Conservation (phyloP, 2,329 filamentous ascomycete species). For the Epichloe gansuensis region DNA sequence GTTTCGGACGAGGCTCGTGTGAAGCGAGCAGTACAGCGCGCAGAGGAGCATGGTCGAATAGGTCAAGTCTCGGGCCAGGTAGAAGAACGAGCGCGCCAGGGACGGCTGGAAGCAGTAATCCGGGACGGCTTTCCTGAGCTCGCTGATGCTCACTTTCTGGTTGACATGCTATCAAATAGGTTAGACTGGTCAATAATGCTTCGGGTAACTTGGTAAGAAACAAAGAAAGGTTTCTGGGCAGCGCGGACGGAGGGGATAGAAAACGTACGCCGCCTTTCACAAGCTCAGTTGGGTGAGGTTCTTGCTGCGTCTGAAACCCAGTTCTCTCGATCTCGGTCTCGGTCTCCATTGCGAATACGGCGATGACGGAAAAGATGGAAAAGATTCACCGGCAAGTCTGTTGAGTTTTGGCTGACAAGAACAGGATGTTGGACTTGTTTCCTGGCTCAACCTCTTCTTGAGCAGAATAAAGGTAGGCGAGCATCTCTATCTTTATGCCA, state of each 20-base stretch:
- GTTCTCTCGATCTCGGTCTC: neutral
- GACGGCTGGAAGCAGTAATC: constrained; percentile 44
- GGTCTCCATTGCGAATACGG: too few species aligned
- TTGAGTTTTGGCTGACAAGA: too few species aligned
- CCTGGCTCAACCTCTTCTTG: too few species aligned
- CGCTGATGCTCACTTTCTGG: neutral
- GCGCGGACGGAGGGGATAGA: too few species aligned
- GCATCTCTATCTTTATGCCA: too few species aligned
- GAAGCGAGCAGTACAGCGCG: neutral
- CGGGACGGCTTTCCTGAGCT: constrained; percentile 34
- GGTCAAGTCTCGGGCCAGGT: constrained; percentile 43
- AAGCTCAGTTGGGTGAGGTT: constrained; percentile 2
- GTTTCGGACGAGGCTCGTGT: neutral
- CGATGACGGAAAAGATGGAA: too few species aligned
- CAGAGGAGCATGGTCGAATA: constrained; percentile 27
- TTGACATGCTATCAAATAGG: neutral
- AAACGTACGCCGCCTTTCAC: constrained; percentile 1
- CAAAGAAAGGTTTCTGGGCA: neutral
- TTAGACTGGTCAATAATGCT: neutral
- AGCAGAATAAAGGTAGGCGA: too few species aligned
- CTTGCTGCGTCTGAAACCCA: neutral
- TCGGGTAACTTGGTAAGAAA: neutral
- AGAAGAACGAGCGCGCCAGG: constrained; percentile 15
- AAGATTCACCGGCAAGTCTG: too few species aligned
- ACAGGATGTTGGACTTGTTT: too few species aligned